Base-by-base conservation (phyloP, 306 rosid genomes). In the Lathyrus sativus region DNA sequence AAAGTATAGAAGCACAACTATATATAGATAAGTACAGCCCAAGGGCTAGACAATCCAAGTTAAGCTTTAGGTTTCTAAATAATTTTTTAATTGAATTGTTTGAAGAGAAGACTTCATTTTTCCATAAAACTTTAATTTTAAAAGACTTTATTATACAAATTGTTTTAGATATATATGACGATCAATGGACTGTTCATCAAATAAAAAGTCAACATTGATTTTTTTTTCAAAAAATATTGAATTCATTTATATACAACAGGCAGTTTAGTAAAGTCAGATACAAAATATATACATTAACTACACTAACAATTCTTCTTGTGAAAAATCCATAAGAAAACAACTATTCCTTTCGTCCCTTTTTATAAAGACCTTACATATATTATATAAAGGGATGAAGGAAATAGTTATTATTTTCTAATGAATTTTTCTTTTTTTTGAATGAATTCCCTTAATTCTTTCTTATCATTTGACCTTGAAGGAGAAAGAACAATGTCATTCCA, bases 401-500 rank as follows among this genome's bases (percentile, higher is more conserved):
- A 15, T 12, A 43, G 28, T 69, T 59, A 74, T 39, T 4, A 9
- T 26, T 69, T 70, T 35, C 18, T 8, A 51, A 44, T 13, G 50
- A 18, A 15, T 26, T 68, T 85, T 46, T 93, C 96, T 67, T 82
- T 77, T 56, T 71, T 86, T 38, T 57, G 77, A 62, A 93, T 82
- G 68, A 75, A 33, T 49, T 66, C 77, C 76, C 73, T 81, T 2
- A 93, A 84, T 67, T 78, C 71, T 64, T 43, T 50, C 68, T 86
- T 95, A 76, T 51, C 39, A 53, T 7, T 55, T n/a, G 72, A 4
- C 76, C 95, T 88, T 62, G 83, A 80, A 10, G 92, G 74, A 37
- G 86, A 69, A 68, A 74, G 31, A 68, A 83, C 83, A 13, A 78
- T 9, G 73, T 85, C 89, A 22, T 81, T 85, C 99, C 95, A 93